phyloP scores from a whole-genome alignment of 805 yeast genomes.

The Suhomyces prunicola region DNA sequence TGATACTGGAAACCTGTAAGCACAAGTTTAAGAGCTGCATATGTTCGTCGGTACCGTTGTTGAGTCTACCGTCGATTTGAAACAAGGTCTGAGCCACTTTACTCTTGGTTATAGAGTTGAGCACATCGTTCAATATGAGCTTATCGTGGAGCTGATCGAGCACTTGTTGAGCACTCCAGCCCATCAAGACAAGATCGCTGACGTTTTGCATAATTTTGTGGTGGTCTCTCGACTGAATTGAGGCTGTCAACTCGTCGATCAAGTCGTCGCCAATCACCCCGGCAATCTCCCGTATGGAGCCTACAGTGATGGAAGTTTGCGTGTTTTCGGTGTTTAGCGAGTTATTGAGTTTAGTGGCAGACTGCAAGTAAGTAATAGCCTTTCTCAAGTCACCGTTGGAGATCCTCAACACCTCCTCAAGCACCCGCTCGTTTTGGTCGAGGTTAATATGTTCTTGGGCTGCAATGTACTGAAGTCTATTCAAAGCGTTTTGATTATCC shows the following conservation, averaged over 20 bases:
- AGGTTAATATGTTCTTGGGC: conserved; percentile 32
- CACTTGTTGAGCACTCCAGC: conserved; percentile 78
- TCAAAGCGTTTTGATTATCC: conserved; percentile 66
- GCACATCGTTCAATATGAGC: conserved; percentile 53
- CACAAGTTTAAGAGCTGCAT: conserved; percentile 69
- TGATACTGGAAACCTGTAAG: conserved; percentile 25
- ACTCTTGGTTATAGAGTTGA: conserved; percentile 57
- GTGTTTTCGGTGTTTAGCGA: conserved; percentile 19
- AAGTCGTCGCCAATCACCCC: conserved; percentile 62
- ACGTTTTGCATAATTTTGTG: conserved; percentile 39
- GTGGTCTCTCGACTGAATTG: conserved; percentile 25
- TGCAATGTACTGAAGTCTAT: conserved; percentile 61
- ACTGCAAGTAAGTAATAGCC: conserved; percentile 87
- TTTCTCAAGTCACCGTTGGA: conserved; percentile 90
- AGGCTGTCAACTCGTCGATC: conserved; percentile 40
- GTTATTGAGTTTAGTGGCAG: conserved; percentile 61
- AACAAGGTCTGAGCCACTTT: conserved; percentile 62
- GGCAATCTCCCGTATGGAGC: conserved; percentile 63
- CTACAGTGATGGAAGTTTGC: conserved; percentile 39
- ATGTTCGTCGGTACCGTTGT: conserved; percentile 88
- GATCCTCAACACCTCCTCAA: conserved; percentile 63
- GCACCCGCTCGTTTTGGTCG: conserved; percentile 45
- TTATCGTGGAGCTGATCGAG: conserved; percentile 68
- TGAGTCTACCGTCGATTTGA: conserved; percentile 68
- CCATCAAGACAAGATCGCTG: conserved; percentile 55